Conservation (phyloP, 1,284 basidiomycete genomes). For the Fistulinella staudtii region DNA sequence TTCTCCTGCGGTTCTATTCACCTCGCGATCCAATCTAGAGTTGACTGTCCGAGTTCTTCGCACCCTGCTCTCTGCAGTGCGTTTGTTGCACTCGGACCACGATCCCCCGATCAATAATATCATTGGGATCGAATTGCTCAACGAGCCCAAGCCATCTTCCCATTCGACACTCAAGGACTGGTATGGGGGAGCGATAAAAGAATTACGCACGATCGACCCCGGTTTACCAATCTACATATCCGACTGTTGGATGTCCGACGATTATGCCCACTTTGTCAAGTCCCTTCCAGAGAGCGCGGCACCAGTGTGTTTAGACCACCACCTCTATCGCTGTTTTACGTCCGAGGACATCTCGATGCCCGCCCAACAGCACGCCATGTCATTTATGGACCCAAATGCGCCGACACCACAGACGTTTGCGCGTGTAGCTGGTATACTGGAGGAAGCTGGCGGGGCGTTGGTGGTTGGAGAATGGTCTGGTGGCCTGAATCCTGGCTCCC, state of each 20-base stretch:
- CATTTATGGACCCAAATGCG: conserved; percentile 41
- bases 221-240: conserved; percentile 68
- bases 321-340: conserved; percentile 85
- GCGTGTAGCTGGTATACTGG: conserved; percentile 43
- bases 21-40: conserved; percentile 47
- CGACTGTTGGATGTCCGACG: conserved; percentile 75
- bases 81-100: conserved; percentile 30
- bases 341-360: conserved; percentile 53
- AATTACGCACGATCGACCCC: conserved; percentile 52
- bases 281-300: conserved; percentile 32
- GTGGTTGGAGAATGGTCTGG: conserved; percentile 87
- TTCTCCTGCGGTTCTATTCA: conserved; percentile 46
- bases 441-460: conserved; percentile 51
- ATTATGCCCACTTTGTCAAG: conserved; percentile 59
- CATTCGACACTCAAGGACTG: conserved; percentile 54
- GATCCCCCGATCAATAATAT: conserved; percentile 53
- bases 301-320: conserved; percentile 75
- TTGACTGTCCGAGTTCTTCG: conserved; percentile 53
- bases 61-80: conserved; percentile 45
- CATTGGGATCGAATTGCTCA: conserved; percentile 79
- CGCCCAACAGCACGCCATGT: conserved; percentile 54
- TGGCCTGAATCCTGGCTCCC: conserved; percentile 66
- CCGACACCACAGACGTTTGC: conserved; percentile 41
- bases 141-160: conserved; percentile 67
- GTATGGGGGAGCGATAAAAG: conserved; percentile 60